Conservation (phyloP, 1,284 basidiomycete genomes). For the Thelephora terrestris region DNA sequence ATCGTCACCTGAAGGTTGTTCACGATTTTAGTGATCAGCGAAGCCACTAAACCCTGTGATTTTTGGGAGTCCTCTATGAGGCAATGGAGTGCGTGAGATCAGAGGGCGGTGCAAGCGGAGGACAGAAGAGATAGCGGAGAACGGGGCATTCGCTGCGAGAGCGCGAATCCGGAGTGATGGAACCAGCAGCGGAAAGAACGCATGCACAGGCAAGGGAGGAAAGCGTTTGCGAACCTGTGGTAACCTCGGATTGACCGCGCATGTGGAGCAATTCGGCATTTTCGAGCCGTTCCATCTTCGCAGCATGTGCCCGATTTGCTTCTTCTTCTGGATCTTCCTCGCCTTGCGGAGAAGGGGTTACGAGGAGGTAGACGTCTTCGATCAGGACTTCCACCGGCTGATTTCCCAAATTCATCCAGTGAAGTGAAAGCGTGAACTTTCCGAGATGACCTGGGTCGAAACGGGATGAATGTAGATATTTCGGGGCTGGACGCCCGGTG, state of each 20-base stretch:
- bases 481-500: background rate
- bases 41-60: slow-evolving; percentile 74
- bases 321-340: slow-evolving; percentile 80
- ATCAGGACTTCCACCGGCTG: slow-evolving; percentile 89
- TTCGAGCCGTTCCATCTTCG: slow-evolving; percentile 83
- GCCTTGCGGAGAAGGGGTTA: slow-evolving; percentile 72
- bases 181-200: no score
- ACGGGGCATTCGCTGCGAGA: no score
- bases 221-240: slow-evolving; percentile 29
- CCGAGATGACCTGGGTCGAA: slow-evolving; percentile 76
- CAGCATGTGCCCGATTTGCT: slow-evolving; percentile 70
- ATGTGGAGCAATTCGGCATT: slow-evolving; percentile 84
- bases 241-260: slow-evolving; percentile 47
- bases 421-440: slow-evolving; percentile 85
- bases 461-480: slow-evolving; percentile 2
- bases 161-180: no score
- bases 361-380: slow-evolving; percentile 93
- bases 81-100: background rate
- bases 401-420: slow-evolving; percentile 91
- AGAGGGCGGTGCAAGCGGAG: slow-evolving; percentile 1
- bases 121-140: background rate
- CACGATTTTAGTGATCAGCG: slow-evolving; percentile 84
- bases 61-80: slow-evolving; percentile 56
- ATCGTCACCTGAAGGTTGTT: slow-evolving; percentile 97
- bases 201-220: background rate